Evolutionary conservation across 768 basidiomycete species (phyloP), one percentile per base, ranked within the genome.

Genomic region (Boletus tomentosulus): DNA sequence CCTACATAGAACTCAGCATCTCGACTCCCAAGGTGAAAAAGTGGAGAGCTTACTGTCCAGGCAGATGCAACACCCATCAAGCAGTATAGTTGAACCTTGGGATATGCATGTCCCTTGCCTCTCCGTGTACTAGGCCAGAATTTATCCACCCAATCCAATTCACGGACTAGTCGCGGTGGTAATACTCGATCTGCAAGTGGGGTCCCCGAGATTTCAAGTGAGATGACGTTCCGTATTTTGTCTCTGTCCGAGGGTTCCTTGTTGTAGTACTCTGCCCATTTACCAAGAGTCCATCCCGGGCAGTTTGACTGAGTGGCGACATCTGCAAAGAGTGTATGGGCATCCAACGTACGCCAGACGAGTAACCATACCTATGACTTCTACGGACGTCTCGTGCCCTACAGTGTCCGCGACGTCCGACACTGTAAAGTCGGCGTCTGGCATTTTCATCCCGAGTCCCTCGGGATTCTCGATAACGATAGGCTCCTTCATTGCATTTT

Each of bases 71-170:
- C 93, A 33, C 92, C 91, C 97, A 99, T 99, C 53, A 99, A 74
- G 64, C 96, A 98, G 68, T 99, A 99, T 48, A 96, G 69, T 64
- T 96, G 93, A 2, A 99, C 96, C 64, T 96, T 96, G 7, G 96
- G 96, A 65, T 89, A 94, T 48, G 78, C 63, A 54, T 90, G 80
- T 0, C 86, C 84, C 61, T 83, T 83, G 35, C 84, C 84, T 67
- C 84, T 87, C 62, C 83, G 81, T 45, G 83, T 83, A 53, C 78
- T 78, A 0, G 94, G 94, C 96, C 96, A 99, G 68, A 86, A 91
- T 56, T 87, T 89, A 67, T 97, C 93, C 6, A 98, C 96, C 96
- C 96, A 99, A 63, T 98, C 97, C 59, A 98, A 68, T 52, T 98
- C 91, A 49, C 89, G 79, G 35, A 91, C 89, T 24, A 98, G 69